Conservation (phyloP, 805 yeast species). For the Saturnispora halmiae region DNA sequence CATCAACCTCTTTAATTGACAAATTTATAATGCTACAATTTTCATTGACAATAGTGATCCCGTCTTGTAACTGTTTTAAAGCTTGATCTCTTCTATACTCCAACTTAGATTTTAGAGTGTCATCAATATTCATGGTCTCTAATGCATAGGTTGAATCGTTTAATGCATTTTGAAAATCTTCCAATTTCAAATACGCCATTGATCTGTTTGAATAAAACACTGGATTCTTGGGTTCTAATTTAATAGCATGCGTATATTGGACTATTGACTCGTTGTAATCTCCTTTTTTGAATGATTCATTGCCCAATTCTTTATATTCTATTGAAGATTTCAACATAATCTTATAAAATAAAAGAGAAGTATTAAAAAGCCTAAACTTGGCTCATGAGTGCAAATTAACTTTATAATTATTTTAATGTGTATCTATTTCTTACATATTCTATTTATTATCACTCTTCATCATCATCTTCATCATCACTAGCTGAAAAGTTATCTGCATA, state of each 20-base stretch:
- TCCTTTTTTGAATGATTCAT: neutral
- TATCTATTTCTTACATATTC: neutral
- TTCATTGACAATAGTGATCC: constrained; percentile 2
- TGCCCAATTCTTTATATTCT: constrained; percentile 2
- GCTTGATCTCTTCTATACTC: constrained; percentile 5
- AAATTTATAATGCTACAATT: constrained; percentile 1
- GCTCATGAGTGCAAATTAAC: too few relatives aligned
- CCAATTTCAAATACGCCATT: constrained; percentile 47
- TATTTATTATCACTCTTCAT: constrained; percentile 3
- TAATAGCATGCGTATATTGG: constrained; percentile 46
- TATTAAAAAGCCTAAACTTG: neutral
- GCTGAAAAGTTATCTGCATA: constrained; percentile 28
- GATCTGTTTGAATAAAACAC: constrained; percentile 62
- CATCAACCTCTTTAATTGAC: constrained; percentile 16
- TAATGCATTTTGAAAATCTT: constrained; percentile 24
- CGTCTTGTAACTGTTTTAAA: neutral
- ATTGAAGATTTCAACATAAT: neutral
- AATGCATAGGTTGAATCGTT: constrained; percentile 1
- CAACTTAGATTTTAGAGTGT: constrained; percentile 1
- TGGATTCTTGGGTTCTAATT: constrained; percentile 39
- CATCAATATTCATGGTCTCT: neutral
- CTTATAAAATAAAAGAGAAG: neutral
- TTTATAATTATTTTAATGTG: too few relatives aligned
- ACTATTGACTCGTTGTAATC: constrained; percentile 25
- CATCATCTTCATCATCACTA: constrained; percentile 29